Conservation (phyloP, 306 rosid genomes). For the Crataegus laevigata region DNA sequence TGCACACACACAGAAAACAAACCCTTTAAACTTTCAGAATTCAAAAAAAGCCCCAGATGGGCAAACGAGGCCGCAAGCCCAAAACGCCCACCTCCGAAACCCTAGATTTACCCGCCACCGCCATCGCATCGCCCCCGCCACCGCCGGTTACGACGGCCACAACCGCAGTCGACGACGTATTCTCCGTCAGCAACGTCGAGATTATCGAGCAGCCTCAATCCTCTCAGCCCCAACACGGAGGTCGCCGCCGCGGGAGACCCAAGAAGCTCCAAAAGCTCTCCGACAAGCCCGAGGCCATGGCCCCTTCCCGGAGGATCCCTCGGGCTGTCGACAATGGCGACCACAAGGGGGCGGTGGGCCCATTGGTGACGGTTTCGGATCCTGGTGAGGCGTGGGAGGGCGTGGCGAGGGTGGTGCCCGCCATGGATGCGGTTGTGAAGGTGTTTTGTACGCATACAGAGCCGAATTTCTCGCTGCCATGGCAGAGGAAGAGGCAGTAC, state of each 20-base stretch:
- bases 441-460: constrained; percentile 89
- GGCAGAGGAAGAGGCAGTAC: constrained; percentile 94
- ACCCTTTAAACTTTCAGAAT: background rate
- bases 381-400: constrained; percentile 35
- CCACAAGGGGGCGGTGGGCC: constrained; percentile 11
- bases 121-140: background rate
- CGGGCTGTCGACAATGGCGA: constrained; percentile 32
- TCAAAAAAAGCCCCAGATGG: constrained; percentile 1
- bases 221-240: constrained; percentile 13
- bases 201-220: constrained; percentile 42
- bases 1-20: background rate
- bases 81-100: constrained; percentile 49
- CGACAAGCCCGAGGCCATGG: constrained; percentile 28
- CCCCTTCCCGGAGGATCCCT: constrained; percentile 30
- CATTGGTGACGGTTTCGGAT: constrained; percentile 18
- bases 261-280: constrained; percentile 38
- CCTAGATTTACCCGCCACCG: constrained; percentile 46
- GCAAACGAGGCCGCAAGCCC: constrained; percentile 75
- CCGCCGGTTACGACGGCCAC: constrained; percentile 4
- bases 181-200: constrained; percentile 57
- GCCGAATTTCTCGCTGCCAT: constrained; percentile 90
- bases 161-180: constrained; percentile 37
- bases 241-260: constrained; percentile 56
- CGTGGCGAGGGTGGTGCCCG: constrained; percentile 44
- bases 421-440: constrained; percentile 93